Base-by-base conservation (phyloP, 2,329 filamentous ascomycete genomes). In the Hymenoscyphus albidus region DNA sequence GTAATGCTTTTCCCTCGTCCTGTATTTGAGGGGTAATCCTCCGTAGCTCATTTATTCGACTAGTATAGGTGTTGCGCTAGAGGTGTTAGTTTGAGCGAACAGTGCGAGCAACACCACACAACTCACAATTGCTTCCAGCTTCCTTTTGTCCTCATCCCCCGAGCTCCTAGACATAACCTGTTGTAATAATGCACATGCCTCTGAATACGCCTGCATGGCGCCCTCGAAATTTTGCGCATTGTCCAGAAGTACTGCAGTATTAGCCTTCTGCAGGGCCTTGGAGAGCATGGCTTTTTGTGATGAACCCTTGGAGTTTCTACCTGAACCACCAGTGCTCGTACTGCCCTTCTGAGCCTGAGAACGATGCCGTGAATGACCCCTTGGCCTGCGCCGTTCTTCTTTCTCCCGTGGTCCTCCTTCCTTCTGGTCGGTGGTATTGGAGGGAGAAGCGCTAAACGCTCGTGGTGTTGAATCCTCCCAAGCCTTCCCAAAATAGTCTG, bases 241-340 rank as follows among this genome's bases (percentile, higher is more conserved):
- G 78, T 99, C 95, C 51, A 99, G 85, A 70, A 97, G 85, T 32
- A 99, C 95, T 27, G 95, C 95, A 13, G 92, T 94, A 74, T 99
- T 97, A 59, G 95, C 95, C 78, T 97, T 97, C 75, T 96, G 90
- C 62, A 99, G 80, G 0, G 95, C 95, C 71, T 91, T 91, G n/a
- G 94, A 97, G 42, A 99, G 83, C 93, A 98, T 98, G 12, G 89
- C 91, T 80, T 97, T 98, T 76, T 98, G 90, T 1, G 90, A 92
- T 14, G 86, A 85, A n/a, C 78, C 78, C 67, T 82, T 77, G 73
- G 71, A 72, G 58, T 69, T 70, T 58, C 70, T 70, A 42, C 65
- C 70, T 40, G 76, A 76, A 42, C 76, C 77, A 7, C 75, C 32
- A 32, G 38, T 79, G 62, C 82, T 81, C 22, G 74, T 72, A 70